Evolutionary conservation across 163 green algal species (phyloP).

Genomic region (Scenedesmus sp.): DNA sequence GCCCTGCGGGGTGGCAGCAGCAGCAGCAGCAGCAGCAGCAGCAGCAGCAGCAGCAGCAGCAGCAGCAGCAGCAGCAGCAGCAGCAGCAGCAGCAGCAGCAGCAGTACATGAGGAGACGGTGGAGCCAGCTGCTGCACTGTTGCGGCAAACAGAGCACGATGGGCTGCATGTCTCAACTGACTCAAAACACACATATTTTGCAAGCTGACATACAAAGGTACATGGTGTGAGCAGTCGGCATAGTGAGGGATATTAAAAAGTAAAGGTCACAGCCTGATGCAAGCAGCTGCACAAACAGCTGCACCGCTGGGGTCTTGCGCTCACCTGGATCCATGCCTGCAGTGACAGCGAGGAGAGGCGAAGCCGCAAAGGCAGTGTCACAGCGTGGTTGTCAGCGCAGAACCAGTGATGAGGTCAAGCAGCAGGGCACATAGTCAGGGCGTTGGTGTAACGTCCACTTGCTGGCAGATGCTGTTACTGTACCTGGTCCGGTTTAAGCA

Average conservation of each 20-base stretch:
- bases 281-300: too few relatives aligned
- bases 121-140: not conserved
- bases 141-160: too few relatives aligned
- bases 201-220: too few relatives aligned
- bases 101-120: not conserved
- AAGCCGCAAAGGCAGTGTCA: too few relatives aligned
- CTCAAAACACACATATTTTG: too few relatives aligned
- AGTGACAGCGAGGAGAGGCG: not conserved
- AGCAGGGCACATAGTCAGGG: not conserved
- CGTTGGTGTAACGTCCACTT: not conserved
- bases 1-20: not conserved
- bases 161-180: too few relatives aligned
- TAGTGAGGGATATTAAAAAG: too few relatives aligned
- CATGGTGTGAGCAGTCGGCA: too few relatives aligned
- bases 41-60: not conserved
- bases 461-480: not conserved
- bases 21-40: not conserved
- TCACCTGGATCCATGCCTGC: not conserved
- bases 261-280: too few relatives aligned
- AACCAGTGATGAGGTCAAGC: not conserved
- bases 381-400: not conserved
- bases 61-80: not conserved
- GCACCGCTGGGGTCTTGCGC: too few relatives aligned
- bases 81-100: not conserved
- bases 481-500: not conserved